Conservation (phyloP, 1,139 yeast species). For the Saccharomyces pastorianus region DNA sequence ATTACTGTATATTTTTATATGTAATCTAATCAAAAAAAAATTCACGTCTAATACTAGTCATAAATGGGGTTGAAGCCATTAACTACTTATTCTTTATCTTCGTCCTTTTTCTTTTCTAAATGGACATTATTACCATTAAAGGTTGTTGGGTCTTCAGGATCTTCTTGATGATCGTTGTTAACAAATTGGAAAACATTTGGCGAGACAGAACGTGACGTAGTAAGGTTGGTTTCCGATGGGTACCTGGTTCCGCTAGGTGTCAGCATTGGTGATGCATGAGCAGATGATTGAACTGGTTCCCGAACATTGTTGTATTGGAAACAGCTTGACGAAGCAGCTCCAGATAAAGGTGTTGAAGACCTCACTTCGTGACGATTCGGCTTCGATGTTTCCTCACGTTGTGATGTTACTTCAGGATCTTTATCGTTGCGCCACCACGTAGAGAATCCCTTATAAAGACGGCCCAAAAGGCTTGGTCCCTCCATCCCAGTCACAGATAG, state of each 20-base stretch:
- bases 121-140: constrained; percentile 43
- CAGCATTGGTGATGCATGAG: constrained; percentile 21
- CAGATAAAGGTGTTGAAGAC: background rate
- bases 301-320: background rate
- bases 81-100: constrained; percentile 2
- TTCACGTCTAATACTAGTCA: background rate
- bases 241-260: constrained; percentile 12
- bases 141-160: constrained; percentile 27
- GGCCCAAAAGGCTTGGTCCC: constrained; percentile 30
- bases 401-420: background rate
- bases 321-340: background rate
- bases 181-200: constrained; percentile 26
- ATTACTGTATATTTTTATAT: background rate
- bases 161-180: constrained; percentile 21
- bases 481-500: constrained; percentile 18
- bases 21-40: background rate
- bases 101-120: constrained; percentile 36
- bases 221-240: constrained; percentile 11
- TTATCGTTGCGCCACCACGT: constrained; percentile 26
- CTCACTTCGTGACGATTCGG: background rate
- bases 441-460: constrained; percentile 28
- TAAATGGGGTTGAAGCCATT: background rate
- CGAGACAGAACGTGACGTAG: constrained; percentile 23
- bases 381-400: background rate
- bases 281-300: constrained; percentile 22